Evolutionary conservation across 345 rosid genomes (phyloP).

Genomic region (Salix suchowensis): DNA sequence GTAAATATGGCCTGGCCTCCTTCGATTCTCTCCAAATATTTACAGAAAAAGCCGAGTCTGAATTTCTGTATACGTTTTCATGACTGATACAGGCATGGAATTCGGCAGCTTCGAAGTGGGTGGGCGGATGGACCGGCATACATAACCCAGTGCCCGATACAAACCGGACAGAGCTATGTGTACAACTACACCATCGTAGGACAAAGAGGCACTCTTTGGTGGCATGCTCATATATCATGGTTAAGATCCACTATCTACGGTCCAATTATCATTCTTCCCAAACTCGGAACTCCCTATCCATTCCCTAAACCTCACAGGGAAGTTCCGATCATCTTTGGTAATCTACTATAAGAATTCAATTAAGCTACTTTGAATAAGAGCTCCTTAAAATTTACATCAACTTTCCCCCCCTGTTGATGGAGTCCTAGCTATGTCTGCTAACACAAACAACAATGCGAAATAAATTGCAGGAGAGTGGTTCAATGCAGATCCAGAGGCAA

Average conservation of each 20-base stretch:
- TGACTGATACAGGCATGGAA: slow-evolving; percentile 1
- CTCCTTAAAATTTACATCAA: no score
- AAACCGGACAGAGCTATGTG: background rate
- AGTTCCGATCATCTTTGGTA: slow-evolving; percentile 1
- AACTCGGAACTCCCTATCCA: background rate
- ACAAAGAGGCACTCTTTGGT: slow-evolving; percentile 4
- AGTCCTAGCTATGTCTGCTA: no score
- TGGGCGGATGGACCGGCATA: background rate
- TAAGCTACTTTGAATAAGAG: no score
- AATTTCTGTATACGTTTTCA: background rate
- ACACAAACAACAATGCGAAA: background rate
- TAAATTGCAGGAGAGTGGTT: slow-evolving; percentile 6
- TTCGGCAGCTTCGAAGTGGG: background rate
- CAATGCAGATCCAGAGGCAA: background rate
- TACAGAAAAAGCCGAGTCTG: no score
- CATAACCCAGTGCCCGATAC: slow-evolving; percentile 5
- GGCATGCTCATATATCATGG: slow-evolving; percentile 6
- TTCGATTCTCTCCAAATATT: background rate
- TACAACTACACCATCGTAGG: slow-evolving; percentile 6
- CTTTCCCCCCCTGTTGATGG: no score
- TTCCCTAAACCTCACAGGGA: background rate
- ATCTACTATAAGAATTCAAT: background rate
- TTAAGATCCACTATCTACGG: slow-evolving; percentile 2
- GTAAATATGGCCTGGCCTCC: no score
- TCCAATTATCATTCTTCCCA: background rate